Evolutionary conservation across 176 grass and related monocot species (phyloP).

Genomic region (Bolboschoenus planiculmis): DNA sequence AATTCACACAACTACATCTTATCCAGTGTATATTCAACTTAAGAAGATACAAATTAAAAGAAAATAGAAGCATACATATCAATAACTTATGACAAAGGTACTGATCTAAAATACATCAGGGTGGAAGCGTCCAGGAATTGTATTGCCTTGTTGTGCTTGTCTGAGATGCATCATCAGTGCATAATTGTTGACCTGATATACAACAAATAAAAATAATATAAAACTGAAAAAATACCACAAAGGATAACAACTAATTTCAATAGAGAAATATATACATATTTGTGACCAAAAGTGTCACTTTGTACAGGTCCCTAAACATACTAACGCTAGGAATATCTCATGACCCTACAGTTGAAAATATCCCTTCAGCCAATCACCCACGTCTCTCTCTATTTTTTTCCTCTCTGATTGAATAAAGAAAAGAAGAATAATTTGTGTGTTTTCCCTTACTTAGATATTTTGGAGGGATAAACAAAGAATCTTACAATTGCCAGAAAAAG

Average conservation of each 20-base stretch:
- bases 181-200: constrained; percentile 59
- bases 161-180: constrained; percentile 55
- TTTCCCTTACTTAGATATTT: background rate
- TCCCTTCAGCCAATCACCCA: background rate
- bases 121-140: constrained; percentile 47
- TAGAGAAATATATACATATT: background rate
- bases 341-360: background rate
- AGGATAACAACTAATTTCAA: background rate
- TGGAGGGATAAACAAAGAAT: background rate
- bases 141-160: constrained; percentile 54
- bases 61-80: background rate
- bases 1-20: background rate
- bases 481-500: constrained; percentile 2
- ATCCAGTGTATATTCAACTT: background rate
- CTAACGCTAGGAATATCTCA: background rate
- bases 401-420: background rate
- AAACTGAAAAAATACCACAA: background rate
- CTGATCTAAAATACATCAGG: constrained; percentile 48
- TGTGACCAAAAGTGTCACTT: background rate
- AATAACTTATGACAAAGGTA: background rate
- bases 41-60: background rate
- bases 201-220: background rate
- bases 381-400: background rate
- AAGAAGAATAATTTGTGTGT: background rate
- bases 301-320: background rate